phyloP scores from a whole-genome alignment of 1,139 yeast genomes.

The Cylindricascospora bacillispora region DNA sequence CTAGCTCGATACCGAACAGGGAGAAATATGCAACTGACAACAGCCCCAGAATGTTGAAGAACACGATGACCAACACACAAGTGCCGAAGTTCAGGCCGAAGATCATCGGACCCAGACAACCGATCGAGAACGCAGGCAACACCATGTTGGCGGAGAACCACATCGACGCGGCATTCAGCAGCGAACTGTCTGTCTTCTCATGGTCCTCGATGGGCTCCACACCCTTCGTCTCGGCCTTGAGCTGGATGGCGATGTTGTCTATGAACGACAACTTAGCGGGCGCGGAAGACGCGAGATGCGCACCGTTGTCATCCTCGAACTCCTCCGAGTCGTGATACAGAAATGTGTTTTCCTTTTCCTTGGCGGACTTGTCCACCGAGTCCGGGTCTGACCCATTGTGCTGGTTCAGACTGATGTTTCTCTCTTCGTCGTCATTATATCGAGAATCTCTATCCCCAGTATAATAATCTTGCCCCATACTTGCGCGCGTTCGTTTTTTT shows the following conservation, averaged over 20 bases:
- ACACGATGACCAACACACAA: conserved; percentile 48
- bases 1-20: conserved; percentile 69
- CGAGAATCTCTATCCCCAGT: too few species aligned
- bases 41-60: conserved; percentile 62
- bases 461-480: too few species aligned
- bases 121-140: conserved; percentile 69
- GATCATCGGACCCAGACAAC: conserved; percentile 55
- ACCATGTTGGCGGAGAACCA: conserved; percentile 89
- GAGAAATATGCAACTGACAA: conserved; percentile 73
- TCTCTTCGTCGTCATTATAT: too few species aligned
- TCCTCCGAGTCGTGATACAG: too few species aligned
- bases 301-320: too few species aligned
- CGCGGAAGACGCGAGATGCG: conserved; percentile 9
- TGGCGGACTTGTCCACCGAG: too few species aligned
- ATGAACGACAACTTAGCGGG: conserved; percentile 14
- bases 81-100: conserved; percentile 51
- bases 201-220: conserved; percentile 35
- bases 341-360: too few species aligned
- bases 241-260: conserved; percentile 25
- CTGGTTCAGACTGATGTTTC: too few species aligned
- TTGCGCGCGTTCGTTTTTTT: too few species aligned
- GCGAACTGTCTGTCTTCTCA: conserved; percentile 38
- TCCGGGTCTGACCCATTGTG: too few species aligned
- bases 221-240: conserved; percentile 37
- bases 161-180: conserved; percentile 68